Percentiles rank a stretch among this genome's conserved stretches.
Conservation (phyloP, 305 asterid species). For the Fraxinus floribunda region DNA sequence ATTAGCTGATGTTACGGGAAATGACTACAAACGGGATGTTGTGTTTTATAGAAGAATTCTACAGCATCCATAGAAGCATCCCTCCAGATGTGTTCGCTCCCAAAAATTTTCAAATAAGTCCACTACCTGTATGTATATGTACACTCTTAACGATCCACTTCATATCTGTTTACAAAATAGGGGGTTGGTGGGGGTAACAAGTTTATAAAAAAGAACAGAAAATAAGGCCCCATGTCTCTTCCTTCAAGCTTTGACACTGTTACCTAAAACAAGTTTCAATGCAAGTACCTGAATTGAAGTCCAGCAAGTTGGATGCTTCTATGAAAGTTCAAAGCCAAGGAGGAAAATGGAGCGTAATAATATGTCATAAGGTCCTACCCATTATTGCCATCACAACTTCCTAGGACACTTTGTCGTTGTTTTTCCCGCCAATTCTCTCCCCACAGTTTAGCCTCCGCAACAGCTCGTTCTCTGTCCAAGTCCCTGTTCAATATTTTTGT, state of each 20-base stretch:
- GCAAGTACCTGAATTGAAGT: not conserved
- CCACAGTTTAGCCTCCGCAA: constrained; percentile 85
- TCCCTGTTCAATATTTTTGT: constrained; percentile 47
- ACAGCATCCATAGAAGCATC: not conserved
- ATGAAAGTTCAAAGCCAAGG: not conserved
- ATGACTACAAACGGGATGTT: constrained; percentile 15
- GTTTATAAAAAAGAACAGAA: not conserved
- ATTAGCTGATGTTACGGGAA: constrained; percentile 14
- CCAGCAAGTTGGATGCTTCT: not conserved
- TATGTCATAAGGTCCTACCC: constrained; percentile 34
- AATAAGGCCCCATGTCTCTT: not conserved
- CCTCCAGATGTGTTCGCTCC: constrained; percentile 3
- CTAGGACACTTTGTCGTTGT: constrained; percentile 35
- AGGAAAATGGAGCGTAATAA: constrained; percentile 19
- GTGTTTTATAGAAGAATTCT: not conserved
- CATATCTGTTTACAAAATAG: constrained; percentile 4
- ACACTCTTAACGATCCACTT: constrained; percentile 20
- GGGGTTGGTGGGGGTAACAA: not conserved
- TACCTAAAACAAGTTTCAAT: not conserved
- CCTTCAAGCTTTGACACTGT: not conserved
- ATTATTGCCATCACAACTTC: constrained; percentile 44
- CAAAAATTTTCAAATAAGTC: not conserved
- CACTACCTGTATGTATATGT: not conserved
- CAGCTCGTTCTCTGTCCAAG: constrained; percentile 62
- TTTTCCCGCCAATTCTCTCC: constrained; percentile 60